Conservation (phyloP, 805 yeast genomes). For the Komagataella ulmi region DNA sequence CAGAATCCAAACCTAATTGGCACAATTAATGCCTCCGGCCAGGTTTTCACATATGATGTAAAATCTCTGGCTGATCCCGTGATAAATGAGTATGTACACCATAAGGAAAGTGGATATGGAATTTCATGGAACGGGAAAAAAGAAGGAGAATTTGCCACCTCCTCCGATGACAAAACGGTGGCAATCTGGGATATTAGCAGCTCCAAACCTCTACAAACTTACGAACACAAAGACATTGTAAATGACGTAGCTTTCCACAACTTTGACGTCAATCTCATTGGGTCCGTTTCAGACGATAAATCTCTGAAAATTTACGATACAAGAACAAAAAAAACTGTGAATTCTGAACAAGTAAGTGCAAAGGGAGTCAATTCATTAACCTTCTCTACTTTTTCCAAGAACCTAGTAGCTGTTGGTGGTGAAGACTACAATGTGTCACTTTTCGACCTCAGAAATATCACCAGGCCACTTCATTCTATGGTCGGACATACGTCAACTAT, state of each 20-base stretch:
- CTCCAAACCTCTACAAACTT: conserved; percentile 16
- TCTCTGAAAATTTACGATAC: conserved; percentile 40
- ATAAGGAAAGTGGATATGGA: conserved; percentile 63
- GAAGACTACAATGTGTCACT: conserved; percentile 52
- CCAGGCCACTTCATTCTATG: conserved; percentile 46
- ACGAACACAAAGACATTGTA: conserved; percentile 43
- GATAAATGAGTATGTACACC: conserved; percentile 29
- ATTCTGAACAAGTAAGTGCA: conserved; percentile 13
- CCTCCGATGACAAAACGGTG: conserved; percentile 53
- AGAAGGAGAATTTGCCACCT: conserved; percentile 39
- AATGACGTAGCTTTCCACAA: conserved; percentile 70
- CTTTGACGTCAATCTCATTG: conserved; percentile 37
- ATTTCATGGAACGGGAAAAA: conserved; percentile 45
- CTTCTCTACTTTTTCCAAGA: conserved; percentile 46
- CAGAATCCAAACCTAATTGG: conserved; percentile 41
- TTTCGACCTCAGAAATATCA: conserved; percentile 42
- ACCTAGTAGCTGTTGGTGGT: conserved; percentile 58
- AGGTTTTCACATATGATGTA: conserved; percentile 37
- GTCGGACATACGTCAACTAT: conserved; percentile 70
- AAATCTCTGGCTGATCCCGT: conserved; percentile 14
- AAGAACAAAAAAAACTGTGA: conserved; percentile 18
- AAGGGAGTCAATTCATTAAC: conserved; percentile 47
- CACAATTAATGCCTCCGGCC: conserved; percentile 58
- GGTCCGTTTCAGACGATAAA: conserved; percentile 65
- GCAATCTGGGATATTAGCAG: conserved; percentile 43